These are phyloP conservation scores for Clonostachys chloroleuca DNA, from an alignment of 2,329 filamentous ascomycete genomes.

Conservation along the genomic window DNA sequence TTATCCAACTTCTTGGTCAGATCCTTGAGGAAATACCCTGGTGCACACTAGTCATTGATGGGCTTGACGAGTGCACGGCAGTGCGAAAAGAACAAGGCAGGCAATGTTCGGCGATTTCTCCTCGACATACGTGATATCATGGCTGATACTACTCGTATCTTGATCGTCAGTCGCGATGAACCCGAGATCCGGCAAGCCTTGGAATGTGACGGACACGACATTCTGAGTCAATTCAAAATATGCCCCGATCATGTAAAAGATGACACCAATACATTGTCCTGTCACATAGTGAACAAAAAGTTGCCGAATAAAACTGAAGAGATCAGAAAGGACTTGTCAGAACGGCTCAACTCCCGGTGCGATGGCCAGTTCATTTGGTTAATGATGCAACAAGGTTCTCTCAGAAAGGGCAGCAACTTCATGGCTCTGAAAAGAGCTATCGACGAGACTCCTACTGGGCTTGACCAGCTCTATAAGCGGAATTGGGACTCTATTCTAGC, in stretches of 20 bases:
- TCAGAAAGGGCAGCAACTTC: conserved; percentile 15
- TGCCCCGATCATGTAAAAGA: conserved; percentile 11
- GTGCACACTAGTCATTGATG: conserved; percentile 19
- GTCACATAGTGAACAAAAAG: conserved; percentile 16
- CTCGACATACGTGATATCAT: conserved; percentile 4
- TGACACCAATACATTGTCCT: conserved; percentile 14
- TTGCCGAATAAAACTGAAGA: conserved; percentile 15
- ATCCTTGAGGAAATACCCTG: conserved; percentile 6
- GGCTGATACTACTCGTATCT: conserved; percentile 10
- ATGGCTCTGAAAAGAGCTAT: conserved; percentile 18
- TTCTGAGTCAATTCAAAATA: conserved; percentile 10
- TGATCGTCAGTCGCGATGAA: conserved; percentile 17
- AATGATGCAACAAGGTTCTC: conserved; percentile 15
- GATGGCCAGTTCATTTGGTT: conserved; percentile 27
- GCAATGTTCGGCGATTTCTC: conserved; percentile 9
- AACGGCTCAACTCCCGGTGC: conserved; percentile 14
- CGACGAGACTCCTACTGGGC: conserved; percentile 14
- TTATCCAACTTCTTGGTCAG: conserved; percentile 11
- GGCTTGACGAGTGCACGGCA: conserved; percentile 24
- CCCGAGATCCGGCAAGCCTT: conserved; percentile 12
- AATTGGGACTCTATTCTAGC: conserved; percentile 16
- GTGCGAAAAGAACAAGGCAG: too few species aligned
- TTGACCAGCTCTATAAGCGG: conserved; percentile 19
- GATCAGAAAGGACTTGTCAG: conserved; percentile 9
- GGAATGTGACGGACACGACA: not conserved